Base-by-base conservation (phyloP, 768 basidiomycete species). In the Amanita inopinata region DNA sequence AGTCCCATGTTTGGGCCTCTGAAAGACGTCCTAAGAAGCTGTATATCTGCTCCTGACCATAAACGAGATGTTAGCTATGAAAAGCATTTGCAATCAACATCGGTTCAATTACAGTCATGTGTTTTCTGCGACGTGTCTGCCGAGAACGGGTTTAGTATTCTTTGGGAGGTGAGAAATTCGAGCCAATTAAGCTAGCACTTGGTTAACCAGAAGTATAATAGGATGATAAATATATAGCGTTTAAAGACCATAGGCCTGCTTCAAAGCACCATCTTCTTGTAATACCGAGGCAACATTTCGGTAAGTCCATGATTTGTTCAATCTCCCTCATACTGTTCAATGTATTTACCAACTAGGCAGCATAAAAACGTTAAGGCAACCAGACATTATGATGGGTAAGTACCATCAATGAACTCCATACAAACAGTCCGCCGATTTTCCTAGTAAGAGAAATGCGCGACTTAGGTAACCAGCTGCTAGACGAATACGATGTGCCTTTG, bases 151-250 rank as follows among this genome's bases (percentile, higher is more conserved):
- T 78, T 76, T 47, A 53, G 68, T 14, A 55, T 78, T 18, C 48
- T 69, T 1, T 76, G 70, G 57, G 71, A 78, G 67, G 76, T 66
- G 47, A 23, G 59, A 19, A 34, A 9, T 3, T 25, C n/a, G 23
- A 17, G 27, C 27, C 12, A 32, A 34, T 24, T 32, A 30, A 6
- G 2, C 2, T 12, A 11, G 33, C 1, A n/a, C 7, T 19, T 17
- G 17, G n/a, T 38, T 34, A 37, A 20, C 43, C 18, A 25, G 33
- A 28, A 20, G 12, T 10, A 15, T 37, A 10, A 31, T 40, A 78
- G 75, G 70, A 75, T 45, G 56, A 62, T 1, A 50, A 51, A 3
- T 75, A 76, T 45, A 43, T 78, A 8, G 75, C 73, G 3, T 78
- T 79, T 40, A 54, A 61, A 34, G 77, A 79, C 49, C 58, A 57